Conservation (phyloP, 345 rosid genomes). For the Aethionema arabicum region DNA sequence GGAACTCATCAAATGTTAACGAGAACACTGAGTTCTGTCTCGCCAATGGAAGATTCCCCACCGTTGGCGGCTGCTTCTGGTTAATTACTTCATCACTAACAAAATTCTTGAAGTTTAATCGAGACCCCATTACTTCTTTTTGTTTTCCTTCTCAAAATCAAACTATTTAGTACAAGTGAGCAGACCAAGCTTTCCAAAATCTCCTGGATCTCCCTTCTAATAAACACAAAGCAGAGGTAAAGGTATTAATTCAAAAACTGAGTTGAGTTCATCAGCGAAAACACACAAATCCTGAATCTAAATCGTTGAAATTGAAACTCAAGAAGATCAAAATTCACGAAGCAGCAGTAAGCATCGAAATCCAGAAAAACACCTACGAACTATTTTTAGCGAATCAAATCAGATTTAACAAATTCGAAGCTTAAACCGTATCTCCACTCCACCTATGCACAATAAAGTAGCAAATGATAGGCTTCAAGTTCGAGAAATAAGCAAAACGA, state of each 20-base stretch:
- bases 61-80: slow-evolving; percentile 44
- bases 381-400: neutral
- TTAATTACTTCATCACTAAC: slow-evolving; percentile 39
- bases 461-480: neutral
- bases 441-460: neutral
- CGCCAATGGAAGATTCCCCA: slow-evolving; percentile 42
- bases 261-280: neutral
- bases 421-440: neutral
- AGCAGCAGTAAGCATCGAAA: slow-evolving; percentile 7
- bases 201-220: neutral
- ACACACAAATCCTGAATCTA: neutral
- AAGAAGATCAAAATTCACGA: neutral
- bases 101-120: slow-evolving; percentile 59
- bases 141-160: slow-evolving; percentile 15
- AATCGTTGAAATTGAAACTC: neutral
- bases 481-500: slow-evolving; percentile 6
- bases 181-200: neutral
- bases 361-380: neutral
- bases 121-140: slow-evolving; percentile 26
- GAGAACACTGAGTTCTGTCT: slow-evolving; percentile 80
- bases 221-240: slow-evolving; percentile 9
- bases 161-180: neutral
- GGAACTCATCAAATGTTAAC: slow-evolving; percentile 88
- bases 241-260: neutral
- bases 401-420: slow-evolving; percentile 9